Base-by-base conservation (phyloP, 805 yeast species). In the Komagataella populi region DNA sequence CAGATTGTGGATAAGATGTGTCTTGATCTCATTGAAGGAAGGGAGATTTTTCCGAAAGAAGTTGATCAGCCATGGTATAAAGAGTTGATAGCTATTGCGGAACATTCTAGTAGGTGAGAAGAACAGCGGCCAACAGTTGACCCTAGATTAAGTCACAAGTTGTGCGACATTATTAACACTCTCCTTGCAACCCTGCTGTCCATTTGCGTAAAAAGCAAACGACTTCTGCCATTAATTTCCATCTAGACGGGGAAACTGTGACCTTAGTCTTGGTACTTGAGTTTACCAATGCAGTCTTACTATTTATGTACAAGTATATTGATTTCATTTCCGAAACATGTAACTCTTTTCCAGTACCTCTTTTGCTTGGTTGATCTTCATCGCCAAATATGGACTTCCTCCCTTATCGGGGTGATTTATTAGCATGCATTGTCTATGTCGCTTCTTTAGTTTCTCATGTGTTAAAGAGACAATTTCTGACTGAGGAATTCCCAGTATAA, bases 401-500 rank as follows among this genome's bases (percentile, higher is more conserved):
- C 96, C 96, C 58, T 84, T 80, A 64, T 87, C 96, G 1, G 96
- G 96, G 63, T 87, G 96, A 64, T 87, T 87, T 10, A 78, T 69
- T 66, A 87, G 70, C 95, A 87, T 88, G 62, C 84, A 74, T 54
- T 69, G 70, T 60, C 95, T 74, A 63, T 88, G 95, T 52, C 81
- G 79, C 54, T 77, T 81, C 64, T 83, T 83, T 57, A 91, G 70
- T 56, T 76, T 61, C 10, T 72, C 71, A 30, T 62, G 64, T 46
- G 72, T 68, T 39, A 82, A 58, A 51, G 70, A 66, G 50, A 79
- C 66, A 49, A 84, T 76, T 52, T 78, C 84, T 20, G 76, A 67
- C 30, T 50, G 36, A 44, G 72, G 70, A 52, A 85, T 80, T 54
- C 77, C 78, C 49, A 85, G 66, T 6, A 85, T 78, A 59, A 79